Evolutionary conservation across 2,329 filamentous ascomycete genomes (phyloP).

Genomic region (Diaporthe ilicicola): DNA sequence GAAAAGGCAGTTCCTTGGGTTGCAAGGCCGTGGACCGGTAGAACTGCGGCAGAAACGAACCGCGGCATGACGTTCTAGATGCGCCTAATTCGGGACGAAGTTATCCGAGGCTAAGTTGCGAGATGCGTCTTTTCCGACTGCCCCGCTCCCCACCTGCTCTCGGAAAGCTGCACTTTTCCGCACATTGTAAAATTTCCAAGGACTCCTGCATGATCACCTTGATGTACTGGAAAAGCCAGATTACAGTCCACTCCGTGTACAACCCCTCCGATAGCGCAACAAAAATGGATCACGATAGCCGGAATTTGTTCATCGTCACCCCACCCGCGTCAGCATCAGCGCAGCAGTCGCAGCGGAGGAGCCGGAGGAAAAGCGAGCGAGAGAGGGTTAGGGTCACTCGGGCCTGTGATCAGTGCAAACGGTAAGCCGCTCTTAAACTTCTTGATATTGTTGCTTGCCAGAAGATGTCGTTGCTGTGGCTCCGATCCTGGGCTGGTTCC

Average conservation of each 20-base stretch:
- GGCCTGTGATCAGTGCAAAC: conserved; percentile 58
- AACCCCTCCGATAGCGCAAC: conserved; percentile 19
- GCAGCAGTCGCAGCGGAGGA: conserved; percentile 9
- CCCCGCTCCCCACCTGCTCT: background rate
- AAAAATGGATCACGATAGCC: conserved; percentile 10
- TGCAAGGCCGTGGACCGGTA: background rate
- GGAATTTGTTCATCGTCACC: background rate
- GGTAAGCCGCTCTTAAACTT: conserved; percentile 42
- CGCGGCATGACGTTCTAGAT: background rate
- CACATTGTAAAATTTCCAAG: background rate
- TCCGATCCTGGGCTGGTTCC: background rate
- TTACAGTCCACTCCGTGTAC: background rate
- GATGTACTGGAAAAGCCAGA: conserved; percentile 5
- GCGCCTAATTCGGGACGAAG: conserved; percentile 10
- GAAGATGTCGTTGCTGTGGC: background rate
- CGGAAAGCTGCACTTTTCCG: conserved; percentile 23
- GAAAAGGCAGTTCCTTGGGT: conserved; percentile 2
- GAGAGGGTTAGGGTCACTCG: conserved; percentile 54
- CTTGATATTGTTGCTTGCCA: background rate
- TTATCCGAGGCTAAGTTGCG: background rate
- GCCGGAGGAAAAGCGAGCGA: conserved; percentile 34
- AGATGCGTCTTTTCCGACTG: background rate
- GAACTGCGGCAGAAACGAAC: background rate
- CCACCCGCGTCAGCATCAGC: background rate
- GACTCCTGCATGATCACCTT: background rate